A percentile compares a stretch with the other conserved stretches of the same genome.
phyloP scores from a whole-genome alignment of 2,329 filamentous ascomycete species.

The Clarireedia paspali region DNA sequence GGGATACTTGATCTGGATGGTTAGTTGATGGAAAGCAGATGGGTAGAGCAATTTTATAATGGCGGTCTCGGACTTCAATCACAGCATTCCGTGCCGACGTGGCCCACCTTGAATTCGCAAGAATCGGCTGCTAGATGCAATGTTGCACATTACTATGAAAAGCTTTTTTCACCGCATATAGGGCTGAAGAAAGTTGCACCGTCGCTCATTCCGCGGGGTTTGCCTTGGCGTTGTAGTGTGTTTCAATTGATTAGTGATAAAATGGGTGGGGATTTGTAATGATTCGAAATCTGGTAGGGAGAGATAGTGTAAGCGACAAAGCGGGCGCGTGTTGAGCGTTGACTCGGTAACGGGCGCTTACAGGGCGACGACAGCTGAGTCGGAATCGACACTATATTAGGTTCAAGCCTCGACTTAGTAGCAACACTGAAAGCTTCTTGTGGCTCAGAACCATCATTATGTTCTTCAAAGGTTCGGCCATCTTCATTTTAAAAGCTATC shows the following conservation, averaged over 20 bases:
- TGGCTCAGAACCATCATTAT: no score
- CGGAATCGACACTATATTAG: no score
- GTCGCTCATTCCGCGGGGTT: not conserved
- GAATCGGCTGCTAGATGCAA: not conserved
- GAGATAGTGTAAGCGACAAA: not conserved
- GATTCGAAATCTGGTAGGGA: not conserved
- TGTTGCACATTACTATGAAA: not conserved
- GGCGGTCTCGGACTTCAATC: not conserved
- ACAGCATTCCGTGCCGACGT: not conserved
- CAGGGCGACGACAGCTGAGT: no score
- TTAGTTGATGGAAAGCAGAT: not conserved
- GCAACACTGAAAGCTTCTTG: no score
- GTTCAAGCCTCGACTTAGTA: no score
- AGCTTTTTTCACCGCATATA: not conserved
- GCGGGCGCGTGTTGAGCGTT: not conserved
- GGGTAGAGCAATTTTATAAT: not conserved
- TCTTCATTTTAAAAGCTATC: no score
- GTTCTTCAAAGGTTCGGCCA: no score
- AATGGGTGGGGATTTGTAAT: conserved; percentile 3
- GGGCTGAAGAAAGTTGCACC: not conserved
- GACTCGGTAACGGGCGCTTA: no score
- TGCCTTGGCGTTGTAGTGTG: not conserved
- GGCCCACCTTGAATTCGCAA: no score
- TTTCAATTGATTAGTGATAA: not conserved
- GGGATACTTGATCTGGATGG: not conserved